Evolutionary conservation across 2,329 filamentous ascomycete species (phyloP).

Genomic region (Ophiosphaerella herpotricha): DNA sequence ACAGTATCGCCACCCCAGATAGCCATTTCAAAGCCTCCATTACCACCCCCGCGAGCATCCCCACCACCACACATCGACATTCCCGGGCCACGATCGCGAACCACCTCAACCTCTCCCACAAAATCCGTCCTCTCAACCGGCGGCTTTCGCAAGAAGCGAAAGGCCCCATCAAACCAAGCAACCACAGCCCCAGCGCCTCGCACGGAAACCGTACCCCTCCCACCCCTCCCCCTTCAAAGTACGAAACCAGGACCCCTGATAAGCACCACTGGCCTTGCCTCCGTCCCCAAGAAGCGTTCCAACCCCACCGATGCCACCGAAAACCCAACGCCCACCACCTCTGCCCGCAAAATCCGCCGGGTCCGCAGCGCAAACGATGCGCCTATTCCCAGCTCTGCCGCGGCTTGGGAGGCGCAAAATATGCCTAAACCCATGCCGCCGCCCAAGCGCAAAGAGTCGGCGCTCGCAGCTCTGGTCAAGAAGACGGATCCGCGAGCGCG

Average conservation of each 20-base stretch:
- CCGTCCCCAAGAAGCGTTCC: slow-evolving; percentile 20
- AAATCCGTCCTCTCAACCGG: slow-evolving; percentile 30
- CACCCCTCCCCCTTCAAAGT: slow-evolving; percentile 23
- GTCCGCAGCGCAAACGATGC: slow-evolving; percentile 40
- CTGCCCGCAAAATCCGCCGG: slow-evolving; percentile 29
- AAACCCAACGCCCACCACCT: slow-evolving; percentile 15
- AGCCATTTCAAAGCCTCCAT: slow-evolving; percentile 1
- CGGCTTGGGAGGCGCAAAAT: slow-evolving; percentile 37
- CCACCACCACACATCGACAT: slow-evolving; percentile 11
- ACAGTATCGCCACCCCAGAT: slow-evolving; percentile 5
- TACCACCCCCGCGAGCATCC: slow-evolving; percentile 1
- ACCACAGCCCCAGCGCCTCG: slow-evolving; percentile 1
- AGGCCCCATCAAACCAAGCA: slow-evolving; percentile 8
- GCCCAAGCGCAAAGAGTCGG: slow-evolving; percentile 19
- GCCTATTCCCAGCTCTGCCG: slow-evolving; percentile 33
- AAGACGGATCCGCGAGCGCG: slow-evolving; percentile 38
- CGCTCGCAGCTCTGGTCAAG: slow-evolving; percentile 33
- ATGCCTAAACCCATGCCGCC: slow-evolving; percentile 13
- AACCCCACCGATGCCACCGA: slow-evolving; percentile 28
- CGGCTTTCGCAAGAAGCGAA: slow-evolving; percentile 30
- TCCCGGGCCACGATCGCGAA: slow-evolving; percentile 10
- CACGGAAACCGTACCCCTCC: slow-evolving; percentile 16
- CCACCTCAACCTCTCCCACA: slow-evolving; percentile 14
- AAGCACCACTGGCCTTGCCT: slow-evolving; percentile 35
- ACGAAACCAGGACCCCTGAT: slow-evolving; percentile 27